Conservation (phyloP, 1,284 basidiomycete genomes). For the Chalciporus sp. region DNA sequence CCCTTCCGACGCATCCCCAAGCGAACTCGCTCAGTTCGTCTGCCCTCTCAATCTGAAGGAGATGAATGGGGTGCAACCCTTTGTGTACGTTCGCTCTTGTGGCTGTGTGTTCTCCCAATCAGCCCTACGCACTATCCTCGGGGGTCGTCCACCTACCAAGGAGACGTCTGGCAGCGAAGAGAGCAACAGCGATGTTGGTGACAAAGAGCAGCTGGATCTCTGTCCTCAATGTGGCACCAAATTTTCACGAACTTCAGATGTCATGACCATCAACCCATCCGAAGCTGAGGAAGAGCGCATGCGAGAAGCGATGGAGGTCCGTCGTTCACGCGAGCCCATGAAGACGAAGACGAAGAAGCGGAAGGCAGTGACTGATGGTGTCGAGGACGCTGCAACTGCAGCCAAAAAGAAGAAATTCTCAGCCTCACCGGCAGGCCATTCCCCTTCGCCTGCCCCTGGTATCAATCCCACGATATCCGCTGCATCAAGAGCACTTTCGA, state of each 20-base stretch:
- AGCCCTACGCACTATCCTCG: conserved; percentile 65
- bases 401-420: conserved; percentile 48
- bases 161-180: conserved; percentile 22
- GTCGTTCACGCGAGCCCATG: conserved; percentile 53
- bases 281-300: conserved; percentile 60
- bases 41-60: conserved; percentile 91
- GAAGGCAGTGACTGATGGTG: conserved; percentile 45
- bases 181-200: conserved; percentile 11
- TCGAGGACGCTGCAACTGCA: conserved; percentile 34
- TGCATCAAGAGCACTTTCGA: conserved; percentile 61
- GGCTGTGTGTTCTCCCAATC: conserved; percentile 88
- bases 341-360: conserved; percentile 71
- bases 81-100: conserved; percentile 83
- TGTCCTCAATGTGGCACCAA: conserved; percentile 78
- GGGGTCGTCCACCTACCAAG: conserved; percentile 36
- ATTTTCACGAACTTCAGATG: conserved; percentile 55
- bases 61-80: conserved; percentile 89
- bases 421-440: conserved; percentile 22
- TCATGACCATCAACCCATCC: conserved; percentile 65
- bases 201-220: conserved; percentile 47
- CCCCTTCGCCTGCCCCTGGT: conserved; percentile 32
- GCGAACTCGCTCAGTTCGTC: conserved; percentile 69
- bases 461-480: conserved; percentile 58
- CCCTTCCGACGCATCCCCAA: conserved; percentile 39
- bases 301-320: conserved; percentile 53